A percentile compares a stretch with the other conserved stretches of the same genome.
Evolutionary conservation across 2,329 filamentous ascomycete genomes (phyloP).

Genomic region (Lojkania enalia): DNA sequence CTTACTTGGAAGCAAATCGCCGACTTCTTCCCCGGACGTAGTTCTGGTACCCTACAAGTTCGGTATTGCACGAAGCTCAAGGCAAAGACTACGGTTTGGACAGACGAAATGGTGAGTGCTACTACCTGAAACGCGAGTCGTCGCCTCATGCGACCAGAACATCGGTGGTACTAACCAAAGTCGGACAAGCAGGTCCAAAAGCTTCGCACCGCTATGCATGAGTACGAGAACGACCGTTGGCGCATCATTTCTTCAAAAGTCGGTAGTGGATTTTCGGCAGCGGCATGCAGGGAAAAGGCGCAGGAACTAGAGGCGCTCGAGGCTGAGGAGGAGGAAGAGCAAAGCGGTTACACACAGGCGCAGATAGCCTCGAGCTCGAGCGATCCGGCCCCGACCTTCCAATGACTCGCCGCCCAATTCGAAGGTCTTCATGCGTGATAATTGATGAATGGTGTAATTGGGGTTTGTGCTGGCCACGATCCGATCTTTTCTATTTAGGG

Average conservation of each 20-base stretch:
- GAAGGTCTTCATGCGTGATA: slow-evolving; percentile 32
- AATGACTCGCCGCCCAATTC: slow-evolving; percentile 42
- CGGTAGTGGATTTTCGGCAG: slow-evolving; percentile 84
- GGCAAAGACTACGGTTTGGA: slow-evolving; percentile 92
- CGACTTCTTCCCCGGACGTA: slow-evolving; percentile 90
- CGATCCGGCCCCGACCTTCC: slow-evolving; percentile 37
- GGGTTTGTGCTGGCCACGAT: slow-evolving; percentile 40
- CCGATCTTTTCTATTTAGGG: slow-evolving; percentile 8
- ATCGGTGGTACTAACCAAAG: slow-evolving; percentile 40
- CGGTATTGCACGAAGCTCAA: slow-evolving; percentile 95
- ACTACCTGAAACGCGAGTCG: slow-evolving; percentile 41
- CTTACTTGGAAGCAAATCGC: slow-evolving; percentile 97
- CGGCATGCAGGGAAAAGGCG: slow-evolving; percentile 81
- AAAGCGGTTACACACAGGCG: slow-evolving; percentile 36
- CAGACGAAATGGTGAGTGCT: slow-evolving; percentile 79
- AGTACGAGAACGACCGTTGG: slow-evolving; percentile 93
- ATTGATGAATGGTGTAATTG: slow-evolving; percentile 19
- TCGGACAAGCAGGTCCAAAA: slow-evolving; percentile 67
- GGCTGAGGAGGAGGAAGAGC: slow-evolving; percentile 29
- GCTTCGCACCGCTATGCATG: slow-evolving; percentile 73
- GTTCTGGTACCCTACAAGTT: slow-evolving; percentile 88
- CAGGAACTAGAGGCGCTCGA: slow-evolving; percentile 57
- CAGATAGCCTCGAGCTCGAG: slow-evolving; percentile 35
- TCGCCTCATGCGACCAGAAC: slow-evolving; percentile 34
- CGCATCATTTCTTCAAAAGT: slow-evolving; percentile 89